A percentile compares a stretch with the other conserved stretches of the same genome.
Conservation (phyloP, 2,329 filamentous ascomycete species). For the Juglanconis oblonga region DNA sequence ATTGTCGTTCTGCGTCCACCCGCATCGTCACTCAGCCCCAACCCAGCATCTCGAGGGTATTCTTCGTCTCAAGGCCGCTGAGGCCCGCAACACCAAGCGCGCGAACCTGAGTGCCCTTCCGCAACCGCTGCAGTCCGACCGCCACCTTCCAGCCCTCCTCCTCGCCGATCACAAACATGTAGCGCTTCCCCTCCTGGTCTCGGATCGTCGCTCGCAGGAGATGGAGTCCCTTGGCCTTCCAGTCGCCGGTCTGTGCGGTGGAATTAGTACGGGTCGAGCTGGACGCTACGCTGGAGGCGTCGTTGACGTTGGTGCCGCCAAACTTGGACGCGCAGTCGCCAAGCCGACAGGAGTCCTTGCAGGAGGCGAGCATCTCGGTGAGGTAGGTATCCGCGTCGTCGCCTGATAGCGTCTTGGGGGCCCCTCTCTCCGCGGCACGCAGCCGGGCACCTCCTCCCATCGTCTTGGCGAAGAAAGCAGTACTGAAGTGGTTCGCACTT, state of each 20-base stretch:
- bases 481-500: conserved; percentile 34
- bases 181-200: conserved; percentile 65
- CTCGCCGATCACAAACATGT: conserved; percentile 62
- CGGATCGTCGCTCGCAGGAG: conserved; percentile 61
- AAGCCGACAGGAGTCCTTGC: conserved; percentile 61
- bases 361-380: conserved; percentile 59
- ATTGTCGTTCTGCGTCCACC: neutral
- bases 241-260: conserved; percentile 45
- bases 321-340: conserved; percentile 46
- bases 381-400: conserved; percentile 68
- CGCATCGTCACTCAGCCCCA: conserved; percentile 35
- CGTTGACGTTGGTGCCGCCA: conserved; percentile 10
- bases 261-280: conserved; percentile 36
- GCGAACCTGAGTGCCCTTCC: conserved; percentile 58
- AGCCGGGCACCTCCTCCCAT: conserved; percentile 41
- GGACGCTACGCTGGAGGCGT: conserved; percentile 19
- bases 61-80: conserved; percentile 50
- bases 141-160: conserved; percentile 68
- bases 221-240: conserved; percentile 56
- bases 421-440: conserved; percentile 46
- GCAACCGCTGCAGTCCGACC: conserved; percentile 57
- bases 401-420: conserved; percentile 51
- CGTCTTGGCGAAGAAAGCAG: conserved; percentile 41
- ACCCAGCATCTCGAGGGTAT: conserved; percentile 56
- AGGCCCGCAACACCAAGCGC: conserved; percentile 58